These are phyloP conservation scores for Salix arbutifolia DNA, from an alignment of 345 rosid species.

Conservation along the genomic window DNA sequence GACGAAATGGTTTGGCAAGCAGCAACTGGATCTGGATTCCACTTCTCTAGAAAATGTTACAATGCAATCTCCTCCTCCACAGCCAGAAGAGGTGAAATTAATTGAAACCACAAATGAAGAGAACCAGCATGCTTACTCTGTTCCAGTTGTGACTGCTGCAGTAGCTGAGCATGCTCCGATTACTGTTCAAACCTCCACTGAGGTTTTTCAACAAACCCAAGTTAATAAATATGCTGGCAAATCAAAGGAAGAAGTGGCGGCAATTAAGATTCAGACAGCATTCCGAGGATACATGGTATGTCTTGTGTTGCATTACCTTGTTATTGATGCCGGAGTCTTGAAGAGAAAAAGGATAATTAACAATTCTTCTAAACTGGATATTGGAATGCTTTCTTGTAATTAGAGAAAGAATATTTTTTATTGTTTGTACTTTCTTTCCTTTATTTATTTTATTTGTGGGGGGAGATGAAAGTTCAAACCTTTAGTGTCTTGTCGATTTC, in stretches of 20 bases:
- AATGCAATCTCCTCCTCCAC: constrained; percentile 29
- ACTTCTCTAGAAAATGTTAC: constrained; percentile 21
- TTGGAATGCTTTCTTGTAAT: not conserved
- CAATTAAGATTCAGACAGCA: constrained; percentile 79
- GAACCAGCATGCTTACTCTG: constrained; percentile 27
- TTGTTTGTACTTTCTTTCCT: not conserved
- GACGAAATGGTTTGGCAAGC: constrained; percentile 61
- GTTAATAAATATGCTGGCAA: constrained; percentile 49
- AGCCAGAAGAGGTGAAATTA: constrained; percentile 41
- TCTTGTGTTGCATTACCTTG: not conserved
- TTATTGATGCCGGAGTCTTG: not conserved
- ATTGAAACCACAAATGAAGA: constrained; percentile 44
- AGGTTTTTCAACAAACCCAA: constrained; percentile 30
- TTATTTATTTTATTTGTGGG: not conserved
- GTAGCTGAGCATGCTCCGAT: constrained; percentile 46
- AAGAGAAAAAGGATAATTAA: not conserved
- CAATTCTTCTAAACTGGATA: not conserved
- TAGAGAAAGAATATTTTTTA: not conserved
- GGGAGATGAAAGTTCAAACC: not conserved
- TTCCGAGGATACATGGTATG: constrained; percentile 82
- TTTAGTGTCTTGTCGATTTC: not conserved
- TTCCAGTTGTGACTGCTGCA: constrained; percentile 25
- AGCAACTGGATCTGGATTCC: constrained; percentile 34
- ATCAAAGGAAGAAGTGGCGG: constrained; percentile 75
- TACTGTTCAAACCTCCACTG: constrained; percentile 36